Evolutionary conservation across 805 yeast genomes (phyloP).

Genomic region (Scheffersomyces amazonensis): DNA sequence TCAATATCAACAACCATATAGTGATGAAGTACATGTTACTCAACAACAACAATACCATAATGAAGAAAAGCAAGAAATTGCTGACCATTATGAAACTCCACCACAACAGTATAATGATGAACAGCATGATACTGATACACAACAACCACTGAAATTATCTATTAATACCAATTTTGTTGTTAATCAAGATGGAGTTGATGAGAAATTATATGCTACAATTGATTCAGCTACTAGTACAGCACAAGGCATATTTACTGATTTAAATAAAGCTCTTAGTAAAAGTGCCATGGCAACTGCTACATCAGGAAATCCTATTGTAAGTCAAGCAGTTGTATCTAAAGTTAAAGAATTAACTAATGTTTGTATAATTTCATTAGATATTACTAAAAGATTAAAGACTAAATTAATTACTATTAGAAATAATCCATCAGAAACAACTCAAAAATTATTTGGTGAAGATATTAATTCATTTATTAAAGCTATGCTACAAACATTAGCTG

Average conservation of each 20-base stretch:
- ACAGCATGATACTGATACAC: too few relatives aligned
- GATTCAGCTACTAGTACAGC: conserved; percentile 65
- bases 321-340: conserved; percentile 51
- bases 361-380: conserved; percentile 79
- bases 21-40: too few relatives aligned
- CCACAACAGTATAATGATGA: neutral
- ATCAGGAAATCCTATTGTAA: conserved; percentile 19
- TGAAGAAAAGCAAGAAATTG: too few relatives aligned
- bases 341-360: conserved; percentile 76
- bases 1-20: too few relatives aligned
- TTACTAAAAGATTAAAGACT: conserved; percentile 61
- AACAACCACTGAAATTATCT: conserved; percentile 13
- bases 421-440: conserved; percentile 47
- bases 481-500: conserved; percentile 77
- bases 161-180: conserved; percentile 16
- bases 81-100: too few relatives aligned
- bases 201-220: conserved; percentile 62
- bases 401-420: conserved; percentile 51
- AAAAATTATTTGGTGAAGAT: conserved; percentile 78
- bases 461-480: conserved; percentile 79
- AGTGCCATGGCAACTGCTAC: conserved; percentile 53
- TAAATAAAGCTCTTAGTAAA: conserved; percentile 64
- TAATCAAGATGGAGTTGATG: conserved; percentile 52
- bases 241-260: conserved; percentile 71
- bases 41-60: too few relatives aligned